Evolutionary conservation across 164 flowering plant genomes (phyloP), one percentile per base, ranked within the genome.

Genomic region (Magnolia sinica): DNA sequence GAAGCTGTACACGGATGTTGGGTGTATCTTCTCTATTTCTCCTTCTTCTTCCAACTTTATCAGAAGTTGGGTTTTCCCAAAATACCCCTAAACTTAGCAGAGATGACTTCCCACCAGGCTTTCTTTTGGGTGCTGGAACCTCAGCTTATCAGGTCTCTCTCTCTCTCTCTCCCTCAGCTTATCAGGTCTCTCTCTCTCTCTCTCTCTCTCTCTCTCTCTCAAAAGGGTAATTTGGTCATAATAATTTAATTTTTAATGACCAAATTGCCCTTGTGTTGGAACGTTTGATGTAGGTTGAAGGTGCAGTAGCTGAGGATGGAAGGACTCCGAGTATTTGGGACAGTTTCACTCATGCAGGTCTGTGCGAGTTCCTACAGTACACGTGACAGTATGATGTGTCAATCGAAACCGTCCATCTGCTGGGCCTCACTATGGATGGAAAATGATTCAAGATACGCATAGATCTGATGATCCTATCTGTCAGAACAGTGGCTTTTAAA

Each of bases 291-390:
- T 37, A 77, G 71, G 80, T 73, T 3, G 80, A 78, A 73, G 80
- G 80, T 10, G 80, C 76, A 23, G 80, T 52, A 23, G 19, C 66
- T 13, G 76, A 65, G 70, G 80, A 67, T 67, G 80, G 80, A 55
- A 77, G 76, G 51, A 66, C 24, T 14, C 80, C 76, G 4, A 77
- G 76, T 51, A 73, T 73, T 50, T 77, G 80, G 80, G 80, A 77
- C 66, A 65, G 71, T 31, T 66, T 8, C 66, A 29, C 76, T 31
- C 80, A 73, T 77, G 69, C 79, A 23, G 76, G 78, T 76, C 24
- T 55, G 45, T 75, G 0, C 6, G 45, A 37, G 45, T 37, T 37
- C 45, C 45, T 37, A 37, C 45, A 37, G 45, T 24, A 22, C 10
- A 68, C 45, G 45, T 37, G 45, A 7, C 45, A 37, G 45, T 27